Evolutionary conservation across 768 basidiomycete species (phyloP), one percentile per base, ranked within the genome.

Genomic region (Tylopilus plumbeoviolaceoides): DNA sequence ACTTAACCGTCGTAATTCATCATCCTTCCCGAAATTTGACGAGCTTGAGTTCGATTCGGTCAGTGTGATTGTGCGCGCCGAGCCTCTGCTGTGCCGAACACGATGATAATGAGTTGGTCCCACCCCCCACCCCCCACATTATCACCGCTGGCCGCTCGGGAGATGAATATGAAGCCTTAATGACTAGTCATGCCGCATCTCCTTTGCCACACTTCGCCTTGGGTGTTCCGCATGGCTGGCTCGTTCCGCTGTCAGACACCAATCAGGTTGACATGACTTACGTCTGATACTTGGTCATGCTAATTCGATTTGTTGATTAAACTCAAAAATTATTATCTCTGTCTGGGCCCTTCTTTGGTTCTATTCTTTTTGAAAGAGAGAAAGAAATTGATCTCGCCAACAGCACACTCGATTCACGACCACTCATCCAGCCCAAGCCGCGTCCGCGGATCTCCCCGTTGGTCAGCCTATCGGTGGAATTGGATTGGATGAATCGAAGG

Each of bases 211-310:
- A 31, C 31, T 50, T 31, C 14, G 44, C 28, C 35, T 38, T 40
- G 44, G 48, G 23, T 31, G 20, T 44, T 46, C 20, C 43, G 54
- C 63, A 47, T 60, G 73, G 64, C 70, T 64, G 79, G 84, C 73
- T 86, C 84, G 84, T 86, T 86, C 84, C 75, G 82, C 73, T 85
- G 84, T 83, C 84, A 67, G 58, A 75, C 69, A 76, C 45, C 21
- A 15, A 6, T 14, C 40, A 17, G 25, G 11, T 47, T 49, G 44
- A n/a, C n/a, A 44, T 38, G 27, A 50, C 38, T 62, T 63, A 50
- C 36, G 53, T 54, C 44, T 48, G 33, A 40, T 38, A 12, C 38
- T 20, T 47, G 11, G 21, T 33, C n/a, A 35, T 44, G 17, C 12
- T n/a, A n/a, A n/a, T n/a, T n/a, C n/a, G 25, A 21, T 28, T 36